These are phyloP conservation scores for Nicotiana obtusifolia DNA, from an alignment of 257 asterid species.

Conservation along the genomic window DNA sequence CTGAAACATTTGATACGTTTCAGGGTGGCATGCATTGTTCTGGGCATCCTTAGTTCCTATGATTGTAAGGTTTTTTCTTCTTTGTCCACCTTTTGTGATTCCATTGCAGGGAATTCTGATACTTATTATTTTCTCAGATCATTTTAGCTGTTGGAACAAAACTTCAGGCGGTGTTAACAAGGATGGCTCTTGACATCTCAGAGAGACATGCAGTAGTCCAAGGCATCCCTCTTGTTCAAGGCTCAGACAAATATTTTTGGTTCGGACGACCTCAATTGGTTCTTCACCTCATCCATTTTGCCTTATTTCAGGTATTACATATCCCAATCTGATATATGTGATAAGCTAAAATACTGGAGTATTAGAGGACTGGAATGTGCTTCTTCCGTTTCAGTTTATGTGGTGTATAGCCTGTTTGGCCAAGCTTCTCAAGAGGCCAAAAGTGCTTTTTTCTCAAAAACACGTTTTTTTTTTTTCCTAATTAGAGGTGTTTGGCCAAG, in stretches of 20 bases:
- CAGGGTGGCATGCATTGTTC: conserved; percentile 16
- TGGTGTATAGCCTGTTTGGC: no score
- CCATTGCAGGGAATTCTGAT: not conserved
- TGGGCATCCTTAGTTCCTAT: conserved; percentile 20
- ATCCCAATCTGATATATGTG: not conserved
- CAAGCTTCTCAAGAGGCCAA: no score
- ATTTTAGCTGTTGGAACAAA: conserved; percentile 18
- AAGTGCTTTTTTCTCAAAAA: no score
- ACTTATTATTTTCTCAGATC: conserved; percentile 14
- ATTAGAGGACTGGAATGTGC: not conserved
- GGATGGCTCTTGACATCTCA: conserved; percentile 28
- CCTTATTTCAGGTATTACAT: conserved; percentile 25
- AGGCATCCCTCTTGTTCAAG: conserved; percentile 22
- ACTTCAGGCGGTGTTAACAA: conserved; percentile 24
- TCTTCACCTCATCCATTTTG: conserved; percentile 29
- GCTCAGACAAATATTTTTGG: conserved; percentile 27
- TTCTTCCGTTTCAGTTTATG: no score
- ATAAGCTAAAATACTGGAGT: not conserved
- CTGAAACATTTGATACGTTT: not conserved
- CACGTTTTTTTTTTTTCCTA: no score
- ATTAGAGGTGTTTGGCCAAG: no score
- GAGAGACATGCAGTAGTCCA: conserved; percentile 20
- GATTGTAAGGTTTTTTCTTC: conserved; percentile 9
- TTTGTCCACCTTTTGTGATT: not conserved
- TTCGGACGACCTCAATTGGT: conserved; percentile 21